These are phyloP conservation scores for Lolium rigidum DNA, from an alignment of 176 grass and related monocot genomes.

Conservation along the genomic window DNA sequence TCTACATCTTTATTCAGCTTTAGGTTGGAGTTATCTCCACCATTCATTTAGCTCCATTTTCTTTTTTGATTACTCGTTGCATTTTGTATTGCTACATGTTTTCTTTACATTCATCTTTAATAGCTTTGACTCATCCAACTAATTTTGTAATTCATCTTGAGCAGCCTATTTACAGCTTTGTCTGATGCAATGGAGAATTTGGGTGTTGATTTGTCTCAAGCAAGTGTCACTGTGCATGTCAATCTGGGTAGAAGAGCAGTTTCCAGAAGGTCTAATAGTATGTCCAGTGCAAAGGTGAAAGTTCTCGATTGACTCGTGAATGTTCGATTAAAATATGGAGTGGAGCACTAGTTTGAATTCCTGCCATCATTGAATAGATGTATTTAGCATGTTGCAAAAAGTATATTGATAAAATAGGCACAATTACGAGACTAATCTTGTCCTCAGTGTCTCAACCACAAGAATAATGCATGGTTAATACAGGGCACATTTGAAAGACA, in stretches of 20 bases:
- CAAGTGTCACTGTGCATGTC: constrained; percentile 63
- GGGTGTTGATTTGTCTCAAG: constrained; percentile 73
- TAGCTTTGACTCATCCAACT: constrained; percentile 5
- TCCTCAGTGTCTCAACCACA: not conserved
- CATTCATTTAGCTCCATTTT: not conserved
- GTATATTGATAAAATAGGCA: constrained; percentile 4
- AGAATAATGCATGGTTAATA: not conserved
- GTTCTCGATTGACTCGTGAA: constrained; percentile 6
- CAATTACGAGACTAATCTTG: not conserved
- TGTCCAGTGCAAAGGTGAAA: constrained; percentile 60
- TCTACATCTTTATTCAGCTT: constrained; percentile 6
- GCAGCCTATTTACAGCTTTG: constrained; percentile 61
- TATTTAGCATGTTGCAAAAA: not conserved
- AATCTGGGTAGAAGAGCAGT: constrained; percentile 65
- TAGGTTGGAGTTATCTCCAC: not conserved
- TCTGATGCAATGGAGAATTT: constrained; percentile 69
- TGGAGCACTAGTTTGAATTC: not conserved
- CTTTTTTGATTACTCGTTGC: not conserved
- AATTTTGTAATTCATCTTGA: not conserved
- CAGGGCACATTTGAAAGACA: not conserved
- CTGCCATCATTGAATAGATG: not conserved
- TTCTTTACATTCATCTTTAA: constrained; percentile 8
- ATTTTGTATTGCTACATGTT: constrained; percentile 2
- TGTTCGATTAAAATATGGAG: constrained; percentile 9
- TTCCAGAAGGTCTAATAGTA: constrained; percentile 51